Conservation (phyloP, 2,329 filamentous ascomycete species). For the Colletotrichum sp. region DNA sequence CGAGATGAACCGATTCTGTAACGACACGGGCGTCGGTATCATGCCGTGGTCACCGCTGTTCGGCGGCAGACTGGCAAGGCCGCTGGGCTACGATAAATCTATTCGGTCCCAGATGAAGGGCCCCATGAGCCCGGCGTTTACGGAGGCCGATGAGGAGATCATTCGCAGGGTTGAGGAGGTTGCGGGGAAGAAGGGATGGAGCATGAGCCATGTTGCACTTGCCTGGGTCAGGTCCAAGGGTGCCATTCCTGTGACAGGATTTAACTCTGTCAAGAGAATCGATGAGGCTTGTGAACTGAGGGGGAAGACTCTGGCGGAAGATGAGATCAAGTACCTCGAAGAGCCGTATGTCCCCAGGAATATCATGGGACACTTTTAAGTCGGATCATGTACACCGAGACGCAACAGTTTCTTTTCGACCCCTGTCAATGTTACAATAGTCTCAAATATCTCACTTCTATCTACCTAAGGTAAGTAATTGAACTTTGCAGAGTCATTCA, state of each 20-base stretch:
- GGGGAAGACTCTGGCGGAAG: conserved; percentile 3
- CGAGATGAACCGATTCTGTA: conserved; percentile 47
- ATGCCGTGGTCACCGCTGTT: conserved; percentile 19
- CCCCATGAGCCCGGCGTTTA: background rate
- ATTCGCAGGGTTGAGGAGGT: conserved; percentile 16
- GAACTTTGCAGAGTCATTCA: background rate
- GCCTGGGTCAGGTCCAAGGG: conserved; percentile 15
- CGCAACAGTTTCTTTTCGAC: background rate
- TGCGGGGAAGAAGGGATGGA: conserved; percentile 11
- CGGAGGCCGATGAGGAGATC: conserved; percentile 1
- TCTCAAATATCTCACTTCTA: background rate
- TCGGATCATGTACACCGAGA: background rate
- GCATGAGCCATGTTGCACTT: conserved; percentile 18
- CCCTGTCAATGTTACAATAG: background rate
- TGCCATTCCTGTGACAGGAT: conserved; percentile 5
- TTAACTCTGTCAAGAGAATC: conserved; percentile 14
- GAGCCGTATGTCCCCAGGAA: conserved; percentile 14
- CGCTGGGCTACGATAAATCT: background rate
- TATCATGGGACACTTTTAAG: conserved; percentile 28
- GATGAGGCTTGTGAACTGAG: conserved; percentile 12
- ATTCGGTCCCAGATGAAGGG: background rate
- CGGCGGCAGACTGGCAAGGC: conserved; percentile 4
- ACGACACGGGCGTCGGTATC: conserved; percentile 42
- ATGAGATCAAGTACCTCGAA: conserved; percentile 11
- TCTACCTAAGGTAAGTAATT: background rate